Percentiles rank a stretch among this genome's conserved stretches.
phyloP scores from a whole-genome alignment of 306 rosid genomes.

The Pyrus communis region DNA sequence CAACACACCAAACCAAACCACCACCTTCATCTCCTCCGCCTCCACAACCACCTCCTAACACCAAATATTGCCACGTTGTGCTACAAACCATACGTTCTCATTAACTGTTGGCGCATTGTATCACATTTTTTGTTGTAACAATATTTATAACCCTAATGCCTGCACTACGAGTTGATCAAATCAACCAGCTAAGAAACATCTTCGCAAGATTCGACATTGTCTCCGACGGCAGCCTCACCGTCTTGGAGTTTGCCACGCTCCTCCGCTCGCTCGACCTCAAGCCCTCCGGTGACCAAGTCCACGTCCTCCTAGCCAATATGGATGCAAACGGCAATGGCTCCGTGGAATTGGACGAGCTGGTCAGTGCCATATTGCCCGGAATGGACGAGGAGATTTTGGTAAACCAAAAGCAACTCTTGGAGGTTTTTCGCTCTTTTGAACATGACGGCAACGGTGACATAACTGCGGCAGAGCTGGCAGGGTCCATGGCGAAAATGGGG shows the following conservation, averaged over 20 bases:
- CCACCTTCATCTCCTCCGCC: neutral
- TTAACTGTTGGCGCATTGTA: neutral
- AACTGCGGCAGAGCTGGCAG: constrained; percentile 67
- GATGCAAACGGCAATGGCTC: constrained; percentile 69
- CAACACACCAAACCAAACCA: neutral
- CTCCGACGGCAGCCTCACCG: constrained; percentile 77
- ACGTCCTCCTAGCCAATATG: constrained; percentile 41
- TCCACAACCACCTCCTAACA: neutral
- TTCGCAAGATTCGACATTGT: constrained; percentile 76
- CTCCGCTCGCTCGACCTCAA: constrained; percentile 69
- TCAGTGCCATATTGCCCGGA: constrained; percentile 47
- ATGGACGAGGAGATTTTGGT: constrained; percentile 36
- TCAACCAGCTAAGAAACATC: constrained; percentile 45
- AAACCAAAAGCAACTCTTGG: constrained; percentile 53
- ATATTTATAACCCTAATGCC: constrained; percentile 21
- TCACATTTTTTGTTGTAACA: neutral
- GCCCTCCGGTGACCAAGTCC: constrained; percentile 65
- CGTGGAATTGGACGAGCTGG: constrained; percentile 81
- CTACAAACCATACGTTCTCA: neutral
- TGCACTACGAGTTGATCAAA: constrained; percentile 35
- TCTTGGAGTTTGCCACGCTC: constrained; percentile 75
- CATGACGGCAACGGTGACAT: constrained; percentile 72
- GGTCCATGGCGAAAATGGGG: constrained; percentile 85
- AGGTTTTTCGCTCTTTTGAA: constrained; percentile 65
- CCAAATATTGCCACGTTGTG: neutral